These are phyloP conservation scores for Cyclocybe aegerita DNA, from an alignment of 768 basidiomycete species.

Conservation along the genomic window DNA sequence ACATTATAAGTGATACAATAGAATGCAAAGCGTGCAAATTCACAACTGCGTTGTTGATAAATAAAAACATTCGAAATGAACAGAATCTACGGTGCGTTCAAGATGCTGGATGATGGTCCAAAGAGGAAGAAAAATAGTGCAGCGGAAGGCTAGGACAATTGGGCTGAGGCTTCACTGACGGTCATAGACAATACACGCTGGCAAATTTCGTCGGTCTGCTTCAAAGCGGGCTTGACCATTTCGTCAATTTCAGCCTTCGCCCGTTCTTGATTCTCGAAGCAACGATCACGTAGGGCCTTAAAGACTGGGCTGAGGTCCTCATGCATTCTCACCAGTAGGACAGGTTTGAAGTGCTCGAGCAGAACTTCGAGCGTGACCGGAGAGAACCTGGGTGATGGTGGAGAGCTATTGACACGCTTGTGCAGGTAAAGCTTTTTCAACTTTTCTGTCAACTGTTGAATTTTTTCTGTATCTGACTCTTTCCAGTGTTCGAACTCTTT, in stretches of 20 bases:
- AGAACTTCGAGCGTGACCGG: slow-evolving; percentile 18
- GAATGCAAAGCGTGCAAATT: too few species aligned
- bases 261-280: slow-evolving; percentile 19
- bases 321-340: slow-evolving; percentile 20
- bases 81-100: too few species aligned
- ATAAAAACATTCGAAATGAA: too few species aligned
- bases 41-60: too few species aligned
- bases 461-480: slow-evolving; percentile 16
- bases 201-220: slow-evolving; percentile 28
- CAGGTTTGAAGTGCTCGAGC: slow-evolving; percentile 12
- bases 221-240: slow-evolving; percentile 29
- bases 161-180: not conserved
- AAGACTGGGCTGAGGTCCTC: slow-evolving; percentile 24
- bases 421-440: slow-evolving; percentile 21
- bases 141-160: not conserved
- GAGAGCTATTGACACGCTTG: slow-evolving; percentile 5
- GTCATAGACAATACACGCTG: slow-evolving; percentile 14
- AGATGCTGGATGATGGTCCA: not conserved
- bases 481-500: slow-evolving; percentile 19
- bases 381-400: slow-evolving; percentile 8
- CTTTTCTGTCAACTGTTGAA: slow-evolving; percentile 23
- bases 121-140: not conserved
- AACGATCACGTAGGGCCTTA: slow-evolving; percentile 20
- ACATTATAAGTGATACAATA: too few species aligned
- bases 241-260: slow-evolving; percentile 25